phyloP scores from a whole-genome alignment of 208 protist species.

The Wallacemonas rigidus region DNA sequence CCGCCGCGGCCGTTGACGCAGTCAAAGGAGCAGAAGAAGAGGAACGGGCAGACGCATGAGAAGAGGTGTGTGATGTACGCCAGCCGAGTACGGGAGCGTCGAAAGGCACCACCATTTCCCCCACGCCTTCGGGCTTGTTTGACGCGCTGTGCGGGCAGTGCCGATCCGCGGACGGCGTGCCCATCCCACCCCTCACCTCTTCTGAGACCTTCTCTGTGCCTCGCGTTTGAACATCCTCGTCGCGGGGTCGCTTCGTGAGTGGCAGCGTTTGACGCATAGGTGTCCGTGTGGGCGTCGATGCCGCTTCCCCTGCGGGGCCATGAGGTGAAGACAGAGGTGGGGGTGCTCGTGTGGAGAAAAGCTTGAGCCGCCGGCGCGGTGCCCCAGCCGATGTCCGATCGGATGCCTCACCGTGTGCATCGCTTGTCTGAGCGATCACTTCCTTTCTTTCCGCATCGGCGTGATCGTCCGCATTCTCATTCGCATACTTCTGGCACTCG shows the following conservation, averaged over 20 bases:
- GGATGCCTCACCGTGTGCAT: no score
- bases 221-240: background rate
- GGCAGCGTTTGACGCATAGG: background rate
- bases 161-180: no score
- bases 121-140: background rate
- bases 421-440: no score
- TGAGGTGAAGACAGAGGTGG: no score
- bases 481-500: no score
- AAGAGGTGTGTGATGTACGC: background rate
- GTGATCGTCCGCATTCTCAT: no score
- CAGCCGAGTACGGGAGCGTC: background rate
- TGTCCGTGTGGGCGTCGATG: no score
- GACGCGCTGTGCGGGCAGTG: no score
- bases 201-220: background rate
- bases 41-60: background rate
- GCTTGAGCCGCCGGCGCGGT: conserved; percentile 9
- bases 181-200: no score
- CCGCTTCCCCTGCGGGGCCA: no score
- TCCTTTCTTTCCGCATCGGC: no score
- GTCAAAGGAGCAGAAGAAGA: background rate
- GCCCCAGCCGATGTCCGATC: background rate
- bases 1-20: no score
- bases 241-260: background rate
- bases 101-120: background rate
- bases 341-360: background rate